Evolutionary conservation across 1,284 basidiomycete species (phyloP).

Genomic region (Sanguinoderma infundibulare): DNA sequence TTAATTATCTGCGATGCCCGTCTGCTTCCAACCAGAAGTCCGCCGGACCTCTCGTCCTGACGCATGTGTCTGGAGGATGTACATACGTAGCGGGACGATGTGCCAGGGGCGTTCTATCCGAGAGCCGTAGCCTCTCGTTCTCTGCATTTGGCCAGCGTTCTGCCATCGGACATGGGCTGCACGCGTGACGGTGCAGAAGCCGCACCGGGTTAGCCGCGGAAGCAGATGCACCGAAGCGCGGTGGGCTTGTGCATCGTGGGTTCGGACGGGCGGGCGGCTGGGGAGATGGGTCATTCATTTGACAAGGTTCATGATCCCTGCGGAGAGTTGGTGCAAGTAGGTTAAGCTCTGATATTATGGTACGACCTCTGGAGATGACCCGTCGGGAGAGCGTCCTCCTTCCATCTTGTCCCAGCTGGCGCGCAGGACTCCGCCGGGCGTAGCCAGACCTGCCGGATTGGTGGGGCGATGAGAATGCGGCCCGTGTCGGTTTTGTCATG

Average conservation of each 20-base stretch:
- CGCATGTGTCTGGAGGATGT: conserved; percentile 27
- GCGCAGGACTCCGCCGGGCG: conserved; percentile 29
- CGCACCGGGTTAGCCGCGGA: conserved; percentile 10
- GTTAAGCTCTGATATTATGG: conserved; percentile 35
- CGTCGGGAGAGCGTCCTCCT: conserved; percentile 35
- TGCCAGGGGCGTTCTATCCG: conserved; percentile 26
- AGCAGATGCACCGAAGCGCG: conserved; percentile 15
- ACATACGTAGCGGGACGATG: conserved; percentile 25
- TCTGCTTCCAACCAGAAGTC: conserved; percentile 21
- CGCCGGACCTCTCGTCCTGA: conserved; percentile 18
- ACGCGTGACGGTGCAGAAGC: conserved; percentile 20
- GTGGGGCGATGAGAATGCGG: conserved; percentile 23
- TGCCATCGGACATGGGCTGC: conserved; percentile 18
- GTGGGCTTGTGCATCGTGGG: conserved; percentile 2
- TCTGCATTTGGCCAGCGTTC: conserved; percentile 16
- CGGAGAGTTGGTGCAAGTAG: conserved; percentile 19
- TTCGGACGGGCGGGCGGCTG: background rate
- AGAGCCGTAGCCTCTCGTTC: conserved; percentile 24
- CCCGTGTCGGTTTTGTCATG: conserved; percentile 33
- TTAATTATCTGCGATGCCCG: conserved; percentile 21
- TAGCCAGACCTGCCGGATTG: conserved; percentile 35
- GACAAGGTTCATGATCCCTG: conserved; percentile 28
- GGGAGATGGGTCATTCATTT: conserved; percentile 19
- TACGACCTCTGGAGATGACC: conserved; percentile 22
- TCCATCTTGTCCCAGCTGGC: conserved; percentile 22